Evolutionary conservation across 208 protist genomes (phyloP), one percentile per base, ranked within the genome.

Genomic region (Trypanosoma cruzi): DNA sequence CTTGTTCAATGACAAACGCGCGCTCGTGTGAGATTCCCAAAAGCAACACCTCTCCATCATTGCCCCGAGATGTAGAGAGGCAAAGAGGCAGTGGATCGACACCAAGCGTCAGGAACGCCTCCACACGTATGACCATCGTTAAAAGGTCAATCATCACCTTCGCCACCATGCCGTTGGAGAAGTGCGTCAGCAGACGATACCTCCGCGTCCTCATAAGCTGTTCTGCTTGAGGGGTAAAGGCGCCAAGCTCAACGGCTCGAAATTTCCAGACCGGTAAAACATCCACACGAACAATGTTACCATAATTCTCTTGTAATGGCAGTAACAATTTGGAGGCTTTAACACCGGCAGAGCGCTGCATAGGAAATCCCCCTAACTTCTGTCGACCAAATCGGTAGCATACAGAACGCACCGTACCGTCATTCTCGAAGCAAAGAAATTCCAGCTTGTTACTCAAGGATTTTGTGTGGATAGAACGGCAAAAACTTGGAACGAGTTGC

Each of bases 131-230:
- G 34, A 68, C 52, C 28, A 68, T 40, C 7, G 79, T 69, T 14
- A 80, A 64, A 20, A 90, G 68, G 64, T 95, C 87, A 8, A 90
- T 63, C 81, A 92, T 84, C 34, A 92, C 87, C 26, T 85, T 79
- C 37, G 82, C 67, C 60, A 94, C 56, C 64, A 91, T 80, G 13
- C 80, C 80, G 32, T 72, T 73, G 24, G 37, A 44, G 48, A 93
- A 95, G 65, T 77, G 71, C 34, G 78, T 54, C 18, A 95, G 68
- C 54, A 95, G 54, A 29, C 89, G 89, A 66, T 89, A 93, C 49
- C 83, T 87, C 52, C 75, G 77, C 22, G 79, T 70, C 16, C 61
- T 57, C 28, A 85, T 56, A 28, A 85, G 60, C 66, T 82, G 77
- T 16, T 79, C 72, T 44, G 77, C 82, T 36, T 80, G 79, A 29